Evolutionary conservation across 768 basidiomycete species (phyloP), one percentile per base, ranked within the genome.

Genomic region (Hirschioporus abietinus): DNA sequence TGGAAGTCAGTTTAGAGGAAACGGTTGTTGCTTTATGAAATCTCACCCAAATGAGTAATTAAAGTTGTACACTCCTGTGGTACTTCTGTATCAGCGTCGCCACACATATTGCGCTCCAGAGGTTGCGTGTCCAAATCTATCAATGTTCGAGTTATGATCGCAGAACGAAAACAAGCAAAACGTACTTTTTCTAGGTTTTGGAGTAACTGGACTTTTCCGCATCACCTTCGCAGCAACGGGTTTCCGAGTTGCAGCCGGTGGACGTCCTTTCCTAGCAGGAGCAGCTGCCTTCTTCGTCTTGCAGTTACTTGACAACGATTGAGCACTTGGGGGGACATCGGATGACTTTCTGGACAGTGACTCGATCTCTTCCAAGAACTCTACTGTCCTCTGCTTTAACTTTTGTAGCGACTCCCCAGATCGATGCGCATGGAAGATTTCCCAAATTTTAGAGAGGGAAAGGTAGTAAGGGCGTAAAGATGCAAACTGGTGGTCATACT

Each of bases 131-230:
- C 12, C 20, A 52, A 15, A 15, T 10, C 42, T 52, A 20, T 52
- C 42, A 3, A 52, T 5, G 20, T 52, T 15, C 20, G 1, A 52
- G 12, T 5, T 15, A 52, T 2, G 42, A 52, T 20, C 2, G 12
- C 42, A 5, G 20, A 15, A 10, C 12, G 20, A 10, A 52, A 52
- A 52, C 12, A 52, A 52, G 12, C 20, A 20, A 35, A n/a, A 70
- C 71, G 52, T 58, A 79, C 80, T 82, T 75, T 78, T 78, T 52
- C 80, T 78, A 25, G 72, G 68, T 66, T 79, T 81, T 0, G 80
- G 77, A 23, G 85, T 87, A 0, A 81, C 76, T 42, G 83, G 81
- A 58, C 76, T 74, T 61, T 70, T 64, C 0, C 62, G 8, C 58
- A 67, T 75, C 17, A 59, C 35, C 69, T 63, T 36, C 62, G 68